Conservation (phyloP, 2,329 filamentous ascomycete genomes). For the Diaporthe batatas region DNA sequence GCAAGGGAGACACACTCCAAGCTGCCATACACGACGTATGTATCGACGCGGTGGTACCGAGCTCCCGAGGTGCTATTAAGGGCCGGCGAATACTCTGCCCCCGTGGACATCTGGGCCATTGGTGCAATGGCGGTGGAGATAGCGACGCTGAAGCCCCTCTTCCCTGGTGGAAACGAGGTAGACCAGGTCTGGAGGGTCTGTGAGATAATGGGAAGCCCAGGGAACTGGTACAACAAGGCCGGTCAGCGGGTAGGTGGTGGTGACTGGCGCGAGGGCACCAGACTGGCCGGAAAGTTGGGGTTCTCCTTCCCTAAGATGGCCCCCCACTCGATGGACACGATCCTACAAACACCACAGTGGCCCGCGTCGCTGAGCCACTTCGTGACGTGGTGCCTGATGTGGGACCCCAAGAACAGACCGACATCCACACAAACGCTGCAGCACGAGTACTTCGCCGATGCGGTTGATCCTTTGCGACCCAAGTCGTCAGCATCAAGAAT, state of each 20-base stretch:
- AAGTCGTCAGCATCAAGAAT: conserved; percentile 89
- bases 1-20: conserved; percentile 98
- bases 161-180: conserved; percentile 97
- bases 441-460: conserved; percentile 95
- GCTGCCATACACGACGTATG: conserved; percentile 96
- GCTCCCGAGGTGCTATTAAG: conserved; percentile 94
- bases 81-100: conserved; percentile 96
- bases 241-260: conserved; percentile 90
- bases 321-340: conserved; percentile 94
- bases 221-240: conserved; percentile 96
- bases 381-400: conserved; percentile 99
- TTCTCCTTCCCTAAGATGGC: conserved; percentile 99
- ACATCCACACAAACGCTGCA: conserved; percentile 94
- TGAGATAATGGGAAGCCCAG: conserved; percentile 99
- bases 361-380: conserved; percentile 89
- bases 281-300: conserved; percentile 93
- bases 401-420: conserved; percentile 93
- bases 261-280: conserved; percentile 96
- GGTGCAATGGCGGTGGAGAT: conserved; percentile 99
- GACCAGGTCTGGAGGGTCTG: conserved; percentile 99
- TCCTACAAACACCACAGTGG: conserved; percentile 92
- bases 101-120: conserved; percentile 98
- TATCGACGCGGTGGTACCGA: conserved; percentile 98
- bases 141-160: conserved; percentile 94
- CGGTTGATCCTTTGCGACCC: conserved; percentile 90